These are phyloP conservation scores for Kuraishia piskuri DNA, from an alignment of 805 yeast species.

Conservation along the genomic window DNA sequence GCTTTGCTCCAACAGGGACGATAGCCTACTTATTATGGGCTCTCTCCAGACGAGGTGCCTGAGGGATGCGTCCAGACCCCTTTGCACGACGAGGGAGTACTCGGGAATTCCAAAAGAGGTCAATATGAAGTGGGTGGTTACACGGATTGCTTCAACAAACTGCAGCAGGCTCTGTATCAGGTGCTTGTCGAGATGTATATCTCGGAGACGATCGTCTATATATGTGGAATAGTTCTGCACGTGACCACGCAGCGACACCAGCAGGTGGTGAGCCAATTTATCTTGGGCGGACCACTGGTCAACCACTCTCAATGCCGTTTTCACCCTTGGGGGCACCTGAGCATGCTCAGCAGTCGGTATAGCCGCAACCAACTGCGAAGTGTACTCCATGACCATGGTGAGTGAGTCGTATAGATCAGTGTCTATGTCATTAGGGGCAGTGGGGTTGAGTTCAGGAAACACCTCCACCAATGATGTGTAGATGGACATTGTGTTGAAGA, in stretches of 20 bases:
- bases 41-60: background rate
- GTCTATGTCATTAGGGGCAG: background rate
- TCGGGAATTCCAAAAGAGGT: background rate
- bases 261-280: background rate
- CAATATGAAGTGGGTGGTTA: background rate
- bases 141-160: background rate
- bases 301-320: background rate
- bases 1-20: background rate
- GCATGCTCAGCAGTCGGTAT: background rate
- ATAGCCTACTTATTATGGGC: background rate
- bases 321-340: background rate
- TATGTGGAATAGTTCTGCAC: too few relatives aligned
- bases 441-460: background rate
- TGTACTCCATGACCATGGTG: background rate
- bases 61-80: background rate
- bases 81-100: background rate
- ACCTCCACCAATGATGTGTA: background rate
- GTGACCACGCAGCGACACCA: background rate
- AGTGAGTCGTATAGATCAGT: background rate
- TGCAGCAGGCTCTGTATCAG: background rate
- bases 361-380: background rate
- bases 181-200: too few relatives aligned
- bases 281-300: background rate
- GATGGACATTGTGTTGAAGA: too few relatives aligned
- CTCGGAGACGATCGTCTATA: background rate